Conservation (phyloP, 441 rosid genomes). For the Jatropha podagrica region DNA sequence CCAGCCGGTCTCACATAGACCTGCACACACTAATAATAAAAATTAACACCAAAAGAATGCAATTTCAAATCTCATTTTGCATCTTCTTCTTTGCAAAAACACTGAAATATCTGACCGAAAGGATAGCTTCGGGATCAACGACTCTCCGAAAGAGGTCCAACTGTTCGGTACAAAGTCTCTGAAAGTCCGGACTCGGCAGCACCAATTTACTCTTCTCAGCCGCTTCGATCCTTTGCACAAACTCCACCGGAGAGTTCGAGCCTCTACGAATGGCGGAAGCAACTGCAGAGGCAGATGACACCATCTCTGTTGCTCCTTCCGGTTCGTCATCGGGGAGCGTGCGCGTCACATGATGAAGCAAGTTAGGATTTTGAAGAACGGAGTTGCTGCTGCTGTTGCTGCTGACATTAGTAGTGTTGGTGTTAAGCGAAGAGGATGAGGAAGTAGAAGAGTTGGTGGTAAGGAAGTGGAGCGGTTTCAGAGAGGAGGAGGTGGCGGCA, state of each 20-base stretch:
- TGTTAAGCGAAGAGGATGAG: conserved; percentile 11
- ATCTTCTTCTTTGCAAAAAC: neutral
- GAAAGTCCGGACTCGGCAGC: conserved; percentile 79
- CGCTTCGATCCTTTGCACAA: conserved; percentile 58
- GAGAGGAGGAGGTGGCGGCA: conserved; percentile 6
- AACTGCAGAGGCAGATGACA: conserved; percentile 78
- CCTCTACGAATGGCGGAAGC: conserved; percentile 63
- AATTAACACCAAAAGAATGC: neutral
- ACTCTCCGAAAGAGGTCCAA: conserved; percentile 72
- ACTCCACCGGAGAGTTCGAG: conserved; percentile 74
- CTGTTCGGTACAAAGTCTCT: conserved; percentile 72
- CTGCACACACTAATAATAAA: neutral
- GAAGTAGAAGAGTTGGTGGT: conserved; percentile 10
- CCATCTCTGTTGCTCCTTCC: conserved; percentile 24
- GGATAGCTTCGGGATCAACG: conserved; percentile 64
- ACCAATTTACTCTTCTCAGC: conserved; percentile 54
- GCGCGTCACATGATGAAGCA: conserved; percentile 46
- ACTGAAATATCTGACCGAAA: conserved; percentile 47
- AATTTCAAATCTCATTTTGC: conserved; percentile 3
- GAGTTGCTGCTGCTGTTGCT: conserved; percentile 8
- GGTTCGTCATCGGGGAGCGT: conserved; percentile 39
- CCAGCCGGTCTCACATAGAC: conserved; percentile 70
- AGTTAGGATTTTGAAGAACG: conserved; percentile 15
- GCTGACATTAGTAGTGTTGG: neutral
- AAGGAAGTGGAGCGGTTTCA: conserved; percentile 8